A percentile compares a stretch with the other conserved stretches of the same genome.
Evolutionary conservation across 495 filamentous ascomycete genomes (phyloP).

Genomic region (Viridothelium virens): DNA sequence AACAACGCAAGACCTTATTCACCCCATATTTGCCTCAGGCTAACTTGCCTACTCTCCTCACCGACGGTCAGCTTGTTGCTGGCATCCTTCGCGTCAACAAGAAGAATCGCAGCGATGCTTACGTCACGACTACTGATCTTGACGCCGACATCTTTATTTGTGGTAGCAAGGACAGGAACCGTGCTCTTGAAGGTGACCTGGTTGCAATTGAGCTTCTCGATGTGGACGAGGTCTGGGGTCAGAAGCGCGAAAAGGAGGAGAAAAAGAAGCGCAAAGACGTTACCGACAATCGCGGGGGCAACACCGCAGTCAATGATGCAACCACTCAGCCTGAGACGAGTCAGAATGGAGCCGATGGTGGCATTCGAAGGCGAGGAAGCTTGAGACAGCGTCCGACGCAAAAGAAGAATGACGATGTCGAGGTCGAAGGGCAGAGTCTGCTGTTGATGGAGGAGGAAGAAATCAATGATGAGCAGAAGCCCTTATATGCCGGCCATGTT

Average conservation of each 20-base stretch:
- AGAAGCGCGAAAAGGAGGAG: slow-evolving; percentile 98
- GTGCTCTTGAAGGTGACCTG: slow-evolving; percentile 89
- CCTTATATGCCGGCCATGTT: slow-evolving; percentile 91
- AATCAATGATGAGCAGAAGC: slow-evolving; percentile 96
- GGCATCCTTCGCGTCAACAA: slow-evolving; percentile 98
- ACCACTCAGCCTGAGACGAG: slow-evolving; percentile 57
- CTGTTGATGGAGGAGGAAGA: slow-evolving; percentile 97
- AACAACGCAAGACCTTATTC: slow-evolving; percentile 96
- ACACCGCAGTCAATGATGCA: slow-evolving; percentile 58
- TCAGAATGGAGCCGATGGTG: slow-evolving; percentile 60
- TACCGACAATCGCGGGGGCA: slow-evolving; percentile 73
- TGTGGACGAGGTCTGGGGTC: slow-evolving; percentile 96
- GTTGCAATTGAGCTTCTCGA: slow-evolving; percentile 96
- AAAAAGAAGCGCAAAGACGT: slow-evolving; percentile 99
- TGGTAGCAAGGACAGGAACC: slow-evolving; percentile 95
- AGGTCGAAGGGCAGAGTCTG: slow-evolving; percentile 95
- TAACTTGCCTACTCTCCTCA: slow-evolving; percentile 80
- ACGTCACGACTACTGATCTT: slow-evolving; percentile 87
- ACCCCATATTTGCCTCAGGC: slow-evolving; percentile 97
- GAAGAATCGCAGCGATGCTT: slow-evolving; percentile 97
- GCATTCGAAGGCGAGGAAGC: slow-evolving; percentile 85
- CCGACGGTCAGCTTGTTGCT: slow-evolving; percentile 88
- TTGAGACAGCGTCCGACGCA: slow-evolving; percentile 93
- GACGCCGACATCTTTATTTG: slow-evolving; percentile 99
- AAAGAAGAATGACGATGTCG: slow-evolving; percentile 99